Conservation (phyloP, 345 rosid genomes). For the Eucalyptus polyanthemos region DNA sequence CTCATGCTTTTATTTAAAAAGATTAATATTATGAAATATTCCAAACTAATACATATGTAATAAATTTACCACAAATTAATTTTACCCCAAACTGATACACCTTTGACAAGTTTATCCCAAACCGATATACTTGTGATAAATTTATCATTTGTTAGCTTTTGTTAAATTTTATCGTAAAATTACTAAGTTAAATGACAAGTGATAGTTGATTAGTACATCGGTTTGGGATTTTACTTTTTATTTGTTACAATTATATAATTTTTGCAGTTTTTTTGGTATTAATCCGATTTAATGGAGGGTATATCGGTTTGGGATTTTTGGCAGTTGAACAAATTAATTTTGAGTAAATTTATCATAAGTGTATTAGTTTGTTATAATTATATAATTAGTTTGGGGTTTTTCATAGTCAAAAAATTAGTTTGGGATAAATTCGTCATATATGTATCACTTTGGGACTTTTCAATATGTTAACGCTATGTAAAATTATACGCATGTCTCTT, state of each 20-base stretch:
- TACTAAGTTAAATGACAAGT: accelerated
- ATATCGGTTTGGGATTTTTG: too few relatives aligned
- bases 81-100: accelerated
- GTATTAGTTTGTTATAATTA: accelerated
- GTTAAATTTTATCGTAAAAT: too few relatives aligned
- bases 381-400: accelerated
- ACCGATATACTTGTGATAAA: accelerated
- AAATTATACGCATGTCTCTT: accelerated
- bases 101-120: accelerated
- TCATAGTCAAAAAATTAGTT: accelerated
- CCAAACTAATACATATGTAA: accelerated
- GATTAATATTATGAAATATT: accelerated
- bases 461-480: accelerated
- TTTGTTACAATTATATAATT: too few relatives aligned
- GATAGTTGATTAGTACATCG: accelerated
- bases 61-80: accelerated
- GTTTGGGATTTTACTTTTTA: accelerated
- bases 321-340: accelerated
- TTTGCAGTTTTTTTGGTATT: too few relatives aligned
- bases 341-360: too few relatives aligned
- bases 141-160: accelerated
- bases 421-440: accelerated
- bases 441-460: accelerated
- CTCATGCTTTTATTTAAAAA: not conserved
- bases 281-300: accelerated